Evolutionary conservation across 1,139 yeast genomes (phyloP).

Genomic region (Spencermartinsiella ligniputridi): DNA sequence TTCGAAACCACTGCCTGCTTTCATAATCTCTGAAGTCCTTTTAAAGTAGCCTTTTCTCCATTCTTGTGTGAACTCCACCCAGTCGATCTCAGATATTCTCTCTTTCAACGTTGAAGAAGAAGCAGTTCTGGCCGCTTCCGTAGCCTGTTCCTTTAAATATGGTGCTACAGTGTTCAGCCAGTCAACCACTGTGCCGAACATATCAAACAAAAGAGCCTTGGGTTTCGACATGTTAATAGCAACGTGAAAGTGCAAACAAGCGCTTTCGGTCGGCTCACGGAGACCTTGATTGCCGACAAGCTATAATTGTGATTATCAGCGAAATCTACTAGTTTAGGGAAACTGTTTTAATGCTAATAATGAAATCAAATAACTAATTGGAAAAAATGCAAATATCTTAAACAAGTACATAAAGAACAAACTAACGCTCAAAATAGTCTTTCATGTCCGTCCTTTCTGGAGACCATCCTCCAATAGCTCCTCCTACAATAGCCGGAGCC

Average conservation of each 20-base stretch:
- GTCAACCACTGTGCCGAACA: neutral
- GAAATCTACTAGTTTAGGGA: no score
- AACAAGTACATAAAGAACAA: no score
- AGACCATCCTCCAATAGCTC: slow-evolving; percentile 50
- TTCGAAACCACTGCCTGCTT: neutral
- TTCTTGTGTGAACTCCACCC: neutral
- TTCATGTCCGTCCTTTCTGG: slow-evolving; percentile 10
- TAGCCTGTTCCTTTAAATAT: neutral
- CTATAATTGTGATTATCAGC: no score
- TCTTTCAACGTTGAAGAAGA: neutral
- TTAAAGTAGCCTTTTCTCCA: neutral
- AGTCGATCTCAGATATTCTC: neutral
- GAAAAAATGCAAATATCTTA: no score
- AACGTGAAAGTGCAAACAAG: no score
- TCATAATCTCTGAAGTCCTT: neutral
- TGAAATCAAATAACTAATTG: no score
- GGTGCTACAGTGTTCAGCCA: neutral
- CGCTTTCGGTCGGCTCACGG: no score
- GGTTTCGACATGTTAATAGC: neutral
- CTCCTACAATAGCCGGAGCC: slow-evolving; percentile 51
- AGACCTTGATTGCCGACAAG: no score
- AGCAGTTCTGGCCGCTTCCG: no score
- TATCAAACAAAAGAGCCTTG: neutral
- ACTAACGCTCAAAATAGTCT: neutral
- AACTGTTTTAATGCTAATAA: no score